These are phyloP conservation scores for Metrosideros polymorpha DNA, from an alignment of 441 rosid species.

Conservation along the genomic window DNA sequence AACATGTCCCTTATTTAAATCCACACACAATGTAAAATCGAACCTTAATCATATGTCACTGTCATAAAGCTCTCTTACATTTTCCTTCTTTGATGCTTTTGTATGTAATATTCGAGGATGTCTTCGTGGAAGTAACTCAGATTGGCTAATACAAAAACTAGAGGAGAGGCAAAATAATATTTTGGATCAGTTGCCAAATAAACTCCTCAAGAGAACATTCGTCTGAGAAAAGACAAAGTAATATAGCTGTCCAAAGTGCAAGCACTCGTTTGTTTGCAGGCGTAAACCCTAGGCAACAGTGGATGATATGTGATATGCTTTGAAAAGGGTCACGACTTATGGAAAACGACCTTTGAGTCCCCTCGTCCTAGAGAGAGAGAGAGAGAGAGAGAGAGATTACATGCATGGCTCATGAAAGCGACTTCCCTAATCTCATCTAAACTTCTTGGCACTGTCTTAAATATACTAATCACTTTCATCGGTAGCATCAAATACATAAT, in stretches of 20 bases:
- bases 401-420: not conserved
- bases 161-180: not conserved
- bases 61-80: not conserved
- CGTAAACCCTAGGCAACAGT: not conserved
- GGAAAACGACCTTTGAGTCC: not conserved
- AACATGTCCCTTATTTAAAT: not conserved
- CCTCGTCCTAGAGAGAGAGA: not conserved
- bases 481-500: not conserved
- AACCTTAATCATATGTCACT: not conserved
- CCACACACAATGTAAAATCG: not conserved
- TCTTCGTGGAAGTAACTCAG: not conserved
- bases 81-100: not conserved
- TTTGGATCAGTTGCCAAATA: not conserved
- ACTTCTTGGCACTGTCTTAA: not conserved
- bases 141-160: not conserved
- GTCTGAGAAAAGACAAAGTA: not conserved
- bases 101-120: not conserved
- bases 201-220: not conserved
- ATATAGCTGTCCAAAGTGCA: conserved; percentile 2
- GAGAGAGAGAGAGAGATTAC: not conserved
- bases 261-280: not conserved
- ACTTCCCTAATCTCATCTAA: not conserved
- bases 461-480: not conserved
- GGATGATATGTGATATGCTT: not conserved
- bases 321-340: not conserved